Conservation (phyloP, 2,329 filamentous ascomycete species). For the Aspergillus niger region DNA sequence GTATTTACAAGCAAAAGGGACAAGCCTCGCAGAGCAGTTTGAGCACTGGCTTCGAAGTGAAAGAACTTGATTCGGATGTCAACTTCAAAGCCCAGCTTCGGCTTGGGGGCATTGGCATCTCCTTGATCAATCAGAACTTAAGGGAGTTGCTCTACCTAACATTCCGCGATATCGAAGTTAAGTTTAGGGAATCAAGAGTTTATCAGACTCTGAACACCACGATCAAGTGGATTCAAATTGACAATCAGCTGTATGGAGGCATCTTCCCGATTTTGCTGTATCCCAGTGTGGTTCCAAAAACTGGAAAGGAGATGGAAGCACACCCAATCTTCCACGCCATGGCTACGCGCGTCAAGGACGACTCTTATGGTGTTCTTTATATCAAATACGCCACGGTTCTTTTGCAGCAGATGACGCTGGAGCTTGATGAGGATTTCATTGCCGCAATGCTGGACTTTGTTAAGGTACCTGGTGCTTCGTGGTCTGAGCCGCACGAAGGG, state of each 20-base stretch:
- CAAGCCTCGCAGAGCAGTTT: conserved; percentile 60
- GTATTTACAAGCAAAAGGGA: conserved; percentile 74
- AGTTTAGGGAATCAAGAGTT: conserved; percentile 87
- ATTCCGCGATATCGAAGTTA: conserved; percentile 84
- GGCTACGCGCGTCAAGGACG: conserved; percentile 93
- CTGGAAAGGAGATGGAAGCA: conserved; percentile 90
- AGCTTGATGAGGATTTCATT: conserved; percentile 97
- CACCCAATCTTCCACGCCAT: conserved; percentile 93
- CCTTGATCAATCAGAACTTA: conserved; percentile 87
- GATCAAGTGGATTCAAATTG: conserved; percentile 98
- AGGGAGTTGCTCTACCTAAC: conserved; percentile 93
- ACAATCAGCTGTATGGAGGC: conserved; percentile 97
- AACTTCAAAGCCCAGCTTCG: conserved; percentile 88
- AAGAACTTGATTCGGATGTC: conserved; percentile 82
- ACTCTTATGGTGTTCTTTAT: conserved; percentile 95
- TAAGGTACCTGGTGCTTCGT: conserved; percentile 86
- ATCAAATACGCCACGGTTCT: conserved; percentile 96
- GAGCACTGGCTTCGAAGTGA: conserved; percentile 83
- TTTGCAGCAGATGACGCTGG: conserved; percentile 95
- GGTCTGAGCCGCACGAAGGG: conserved; percentile 80
- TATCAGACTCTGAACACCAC: conserved; percentile 90
- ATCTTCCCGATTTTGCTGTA: conserved; percentile 98
- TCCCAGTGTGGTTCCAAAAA: conserved; percentile 96
- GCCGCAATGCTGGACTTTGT: conserved; percentile 94
- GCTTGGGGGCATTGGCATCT: conserved; percentile 87